Percentiles rank a stretch among this genome's conserved stretches.
phyloP scores from a whole-genome alignment of 1,284 basidiomycete species.

The Jaminaea rosea region DNA sequence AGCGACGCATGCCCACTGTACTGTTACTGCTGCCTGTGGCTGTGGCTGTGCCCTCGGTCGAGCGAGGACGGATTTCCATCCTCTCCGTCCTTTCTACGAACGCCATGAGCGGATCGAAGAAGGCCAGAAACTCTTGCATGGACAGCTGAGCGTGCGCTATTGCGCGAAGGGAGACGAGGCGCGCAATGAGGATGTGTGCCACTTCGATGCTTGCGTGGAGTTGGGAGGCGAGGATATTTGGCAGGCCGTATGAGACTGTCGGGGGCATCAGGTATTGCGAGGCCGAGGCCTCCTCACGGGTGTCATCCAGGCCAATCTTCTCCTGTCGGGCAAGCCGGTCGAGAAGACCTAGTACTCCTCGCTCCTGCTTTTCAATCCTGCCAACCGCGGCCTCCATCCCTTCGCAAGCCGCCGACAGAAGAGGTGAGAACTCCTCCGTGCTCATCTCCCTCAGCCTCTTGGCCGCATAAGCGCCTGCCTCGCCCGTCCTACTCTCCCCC shows the following conservation, averaged over 20 bases:
- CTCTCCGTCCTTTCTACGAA: background rate
- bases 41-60: no score
- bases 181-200: conserved; percentile 69
- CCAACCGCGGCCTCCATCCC: conserved; percentile 16
- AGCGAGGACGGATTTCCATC: no score
- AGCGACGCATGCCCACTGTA: background rate
- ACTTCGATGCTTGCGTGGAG: conserved; percentile 72
- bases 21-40: no score
- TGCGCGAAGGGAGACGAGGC: conserved; percentile 62
- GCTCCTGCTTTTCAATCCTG: conserved; percentile 6
- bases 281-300: no score
- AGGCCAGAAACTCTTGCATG: conserved; percentile 64
- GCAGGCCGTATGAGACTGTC: conserved; percentile 48
- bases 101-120: conserved; percentile 61
- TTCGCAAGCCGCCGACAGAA: conserved; percentile 30
- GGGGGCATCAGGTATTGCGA: conserved; percentile 14
- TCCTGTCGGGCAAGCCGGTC: conserved; percentile 50
- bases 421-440: background rate
- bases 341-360: conserved; percentile 53
- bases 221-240: conserved; percentile 57
- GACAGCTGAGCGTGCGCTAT: conserved; percentile 63
- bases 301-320: no score
- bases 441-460: conserved; percentile 61
- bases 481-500: conserved; percentile 1
- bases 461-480: conserved; percentile 5